Evolutionary conservation across 106 monocot genomes (phyloP).

Genomic region (Apostasia ramifera): DNA sequence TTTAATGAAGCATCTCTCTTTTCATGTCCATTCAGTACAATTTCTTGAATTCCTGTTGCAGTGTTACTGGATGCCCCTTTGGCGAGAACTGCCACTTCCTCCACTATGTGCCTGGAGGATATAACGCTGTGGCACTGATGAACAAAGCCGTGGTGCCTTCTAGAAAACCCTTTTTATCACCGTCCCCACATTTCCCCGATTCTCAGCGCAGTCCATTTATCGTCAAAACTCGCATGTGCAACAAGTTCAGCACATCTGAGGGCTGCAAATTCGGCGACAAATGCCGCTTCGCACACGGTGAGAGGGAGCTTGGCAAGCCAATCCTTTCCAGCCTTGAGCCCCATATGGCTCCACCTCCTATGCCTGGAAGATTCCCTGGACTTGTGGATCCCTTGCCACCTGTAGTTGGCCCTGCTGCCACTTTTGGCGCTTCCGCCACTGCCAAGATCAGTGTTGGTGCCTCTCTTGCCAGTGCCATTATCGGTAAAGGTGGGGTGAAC

Average conservation of each 20-base stretch:
- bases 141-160: slow-evolving; percentile 11
- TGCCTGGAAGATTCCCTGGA: slow-evolving; percentile 14
- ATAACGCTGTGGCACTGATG: slow-evolving; percentile 18
- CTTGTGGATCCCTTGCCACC: slow-evolving; percentile 14
- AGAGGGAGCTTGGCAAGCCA: slow-evolving; percentile 56
- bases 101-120: slow-evolving; percentile 42
- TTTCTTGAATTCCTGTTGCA: slow-evolving; percentile 17
- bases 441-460: slow-evolving; percentile 43
- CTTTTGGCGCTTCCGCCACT: slow-evolving; percentile 47
- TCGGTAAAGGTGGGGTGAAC: slow-evolving; percentile 46
- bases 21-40: background rate
- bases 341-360: slow-evolving; percentile 11
- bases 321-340: slow-evolving; percentile 12
- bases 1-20: background rate
- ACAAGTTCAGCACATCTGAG: slow-evolving; percentile 50
- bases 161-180: slow-evolving; percentile 11
- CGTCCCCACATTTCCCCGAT: slow-evolving; percentile 8
- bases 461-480: slow-evolving; percentile 44
- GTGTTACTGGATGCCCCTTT: slow-evolving; percentile 40
- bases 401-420: slow-evolving; percentile 9
- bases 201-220: slow-evolving; percentile 8
- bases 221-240: slow-evolving; percentile 47
- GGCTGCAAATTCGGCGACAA: slow-evolving; percentile 72
- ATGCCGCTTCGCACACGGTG: slow-evolving; percentile 68
- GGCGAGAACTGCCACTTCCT: slow-evolving; percentile 42